Evolutionary conservation across 805 yeast genomes (phyloP), one percentile per base, ranked within the genome.

Genomic region (Metschnikowia lachancei): DNA sequence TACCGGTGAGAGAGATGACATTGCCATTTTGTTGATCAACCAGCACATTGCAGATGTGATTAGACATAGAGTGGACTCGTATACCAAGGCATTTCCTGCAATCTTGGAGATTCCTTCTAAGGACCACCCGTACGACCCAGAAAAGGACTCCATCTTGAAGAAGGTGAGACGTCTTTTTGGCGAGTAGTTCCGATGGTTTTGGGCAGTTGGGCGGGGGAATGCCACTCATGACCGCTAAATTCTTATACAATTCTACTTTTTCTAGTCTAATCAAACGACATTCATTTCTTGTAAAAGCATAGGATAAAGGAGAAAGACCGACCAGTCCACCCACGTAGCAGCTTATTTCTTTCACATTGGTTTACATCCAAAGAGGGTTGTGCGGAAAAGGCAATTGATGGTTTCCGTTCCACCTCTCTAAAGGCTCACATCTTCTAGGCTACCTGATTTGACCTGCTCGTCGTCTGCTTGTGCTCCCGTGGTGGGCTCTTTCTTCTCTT

Each of bases 71-170:
- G 89, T 94, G 38, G 99, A 94, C 60, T 76, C 80, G 39, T 94
- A 78, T 69, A 82, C 95, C 14, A 81, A 83, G 53, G 96, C 99
- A 10, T 94, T 94, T 69, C 99, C 99, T 8, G 97, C 99, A 2
- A 81, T 94, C 39, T 75, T 94, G 61, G 99, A 94, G 70, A 94
- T 94, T 52, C 99, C 99, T 22, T 89, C 97, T 13, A 94, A 94
- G 73, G 99, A 94, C 63, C 98, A 94, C 66, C 98, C 99, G 18
- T 94, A 94, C 66, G 95, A 94, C 66, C 99, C 99, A 17, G 98
- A 92, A 66, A 94, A 92, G 81, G 99, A 94, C 68, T 85, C 96
- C 17, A 90, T 94, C 34, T 77, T 94, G 68, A 84, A 92, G 70
- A 86, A 96, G 65, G 99, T 94, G 29, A 85, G 96, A 74, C 83